Evolutionary conservation across 1,139 yeast genomes (phyloP).

Genomic region (Pichia sp.): DNA sequence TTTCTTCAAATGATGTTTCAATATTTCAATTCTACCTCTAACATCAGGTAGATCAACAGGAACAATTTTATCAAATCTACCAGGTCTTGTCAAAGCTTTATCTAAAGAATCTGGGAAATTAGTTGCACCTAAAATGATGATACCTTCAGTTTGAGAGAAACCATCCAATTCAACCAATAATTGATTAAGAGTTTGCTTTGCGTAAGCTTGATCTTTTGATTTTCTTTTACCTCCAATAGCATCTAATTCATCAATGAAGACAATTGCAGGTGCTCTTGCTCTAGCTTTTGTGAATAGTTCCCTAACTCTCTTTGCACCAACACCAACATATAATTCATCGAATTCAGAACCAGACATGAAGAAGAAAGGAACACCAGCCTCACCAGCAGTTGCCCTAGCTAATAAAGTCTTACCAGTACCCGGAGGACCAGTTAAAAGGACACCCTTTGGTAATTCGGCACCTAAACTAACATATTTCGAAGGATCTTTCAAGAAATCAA

Average conservation of each 20-base stretch:
- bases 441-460: slow-evolving; percentile 96
- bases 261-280: slow-evolving; percentile 93
- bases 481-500: slow-evolving; percentile 93
- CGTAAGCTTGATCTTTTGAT: slow-evolving; percentile 96
- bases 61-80: slow-evolving; percentile 94
- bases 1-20: slow-evolving; percentile 87
- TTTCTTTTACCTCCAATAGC: slow-evolving; percentile 98
- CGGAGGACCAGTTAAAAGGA: slow-evolving; percentile 94
- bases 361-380: slow-evolving; percentile 97
- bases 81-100: slow-evolving; percentile 96
- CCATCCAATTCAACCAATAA: slow-evolving; percentile 95
- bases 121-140: slow-evolving; percentile 95
- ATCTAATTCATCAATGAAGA: slow-evolving; percentile 93
- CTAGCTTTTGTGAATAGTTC: slow-evolving; percentile 91
- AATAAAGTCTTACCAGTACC: slow-evolving; percentile 98
- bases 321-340: slow-evolving; percentile 97
- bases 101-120: slow-evolving; percentile 96
- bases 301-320: slow-evolving; percentile 96
- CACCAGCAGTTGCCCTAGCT: slow-evolving; percentile 99
- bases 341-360: slow-evolving; percentile 98
- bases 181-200: slow-evolving; percentile 94
- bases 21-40: slow-evolving; percentile 89
- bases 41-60: slow-evolving; percentile 96
- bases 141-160: slow-evolving; percentile 86
- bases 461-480: slow-evolving; percentile 93